phyloP scores from a whole-genome alignment of 768 basidiomycete species.

The Mycena albidolilacea region DNA sequence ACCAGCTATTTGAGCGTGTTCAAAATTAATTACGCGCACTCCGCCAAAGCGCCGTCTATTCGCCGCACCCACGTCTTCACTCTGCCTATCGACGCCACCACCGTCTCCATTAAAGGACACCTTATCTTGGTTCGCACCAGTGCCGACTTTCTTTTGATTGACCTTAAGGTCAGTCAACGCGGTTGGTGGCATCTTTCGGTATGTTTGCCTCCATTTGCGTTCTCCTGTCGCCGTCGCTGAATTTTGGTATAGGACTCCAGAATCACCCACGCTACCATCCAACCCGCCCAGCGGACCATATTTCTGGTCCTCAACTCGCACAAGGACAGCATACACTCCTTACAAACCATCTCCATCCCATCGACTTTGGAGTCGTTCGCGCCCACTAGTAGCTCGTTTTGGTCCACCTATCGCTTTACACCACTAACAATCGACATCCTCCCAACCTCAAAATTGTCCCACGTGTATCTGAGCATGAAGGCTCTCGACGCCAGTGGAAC shows the following conservation, averaged over 20 bases:
- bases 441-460: background rate
- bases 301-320: slow-evolving; percentile 7
- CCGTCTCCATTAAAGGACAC: slow-evolving; percentile 2
- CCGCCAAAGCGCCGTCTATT: background rate
- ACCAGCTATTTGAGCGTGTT: slow-evolving; percentile 33
- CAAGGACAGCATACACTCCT: background rate
- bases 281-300: background rate
- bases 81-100: slow-evolving; percentile 21
- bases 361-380: background rate
- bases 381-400: background rate
- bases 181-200: slow-evolving; percentile 24
- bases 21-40: slow-evolving; percentile 10
- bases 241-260: background rate
- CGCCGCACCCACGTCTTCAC: slow-evolving; percentile 20
- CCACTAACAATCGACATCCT: background rate
- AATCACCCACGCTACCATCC: slow-evolving; percentile 8
- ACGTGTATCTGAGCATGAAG: background rate
- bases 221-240: background rate
- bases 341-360: slow-evolving; percentile 12
- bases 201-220: background rate
- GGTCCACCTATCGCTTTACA: background rate
- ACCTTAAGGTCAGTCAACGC: slow-evolving; percentile 13
- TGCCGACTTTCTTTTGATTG: background rate
- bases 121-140: slow-evolving; percentile 16
- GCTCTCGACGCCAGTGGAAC: background rate